These are phyloP conservation scores for Alternaria consortialis DNA, from an alignment of 2,329 filamentous ascomycete species.

Conservation along the genomic window DNA sequence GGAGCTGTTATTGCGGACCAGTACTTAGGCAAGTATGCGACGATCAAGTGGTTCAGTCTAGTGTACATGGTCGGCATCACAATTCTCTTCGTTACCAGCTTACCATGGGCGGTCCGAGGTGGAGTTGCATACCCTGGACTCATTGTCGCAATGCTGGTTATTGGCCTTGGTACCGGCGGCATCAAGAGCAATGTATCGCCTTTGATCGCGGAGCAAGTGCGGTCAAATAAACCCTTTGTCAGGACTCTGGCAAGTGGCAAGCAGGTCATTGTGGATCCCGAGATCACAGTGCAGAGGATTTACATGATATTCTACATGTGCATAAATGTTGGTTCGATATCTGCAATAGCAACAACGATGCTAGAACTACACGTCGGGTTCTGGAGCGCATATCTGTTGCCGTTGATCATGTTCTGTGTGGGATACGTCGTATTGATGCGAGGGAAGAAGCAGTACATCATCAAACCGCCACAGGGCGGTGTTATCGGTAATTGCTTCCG, in stretches of 20 bases:
- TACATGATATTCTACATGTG: conserved; percentile 74
- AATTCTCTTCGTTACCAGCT: conserved; percentile 71
- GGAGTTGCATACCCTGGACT: conserved; percentile 71
- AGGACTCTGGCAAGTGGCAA: conserved; percentile 51
- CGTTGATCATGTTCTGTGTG: conserved; percentile 71
- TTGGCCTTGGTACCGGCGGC: conserved; percentile 79
- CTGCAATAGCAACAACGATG: conserved; percentile 72
- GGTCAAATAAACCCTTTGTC: conserved; percentile 53
- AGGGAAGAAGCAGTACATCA: conserved; percentile 47
- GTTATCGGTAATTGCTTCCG: conserved; percentile 61
- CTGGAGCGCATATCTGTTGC: conserved; percentile 72
- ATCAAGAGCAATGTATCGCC: conserved; percentile 80
- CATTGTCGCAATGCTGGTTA: conserved; percentile 69
- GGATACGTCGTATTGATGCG: conserved; percentile 63
- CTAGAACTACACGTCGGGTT: conserved; percentile 76
- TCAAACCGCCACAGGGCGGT: conserved; percentile 50
- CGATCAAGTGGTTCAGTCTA: conserved; percentile 71
- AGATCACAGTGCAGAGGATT: conserved; percentile 57
- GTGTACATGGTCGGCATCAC: conserved; percentile 72
- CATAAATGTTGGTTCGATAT: conserved; percentile 77
- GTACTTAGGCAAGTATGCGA: conserved; percentile 73
- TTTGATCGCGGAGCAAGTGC: conserved; percentile 60
- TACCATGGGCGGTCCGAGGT: conserved; percentile 69
- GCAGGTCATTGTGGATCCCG: conserved; percentile 56
- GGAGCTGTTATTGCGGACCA: conserved; percentile 69